Conservation (phyloP, 148 eudicot genomes). For the Cornus suecica region DNA sequence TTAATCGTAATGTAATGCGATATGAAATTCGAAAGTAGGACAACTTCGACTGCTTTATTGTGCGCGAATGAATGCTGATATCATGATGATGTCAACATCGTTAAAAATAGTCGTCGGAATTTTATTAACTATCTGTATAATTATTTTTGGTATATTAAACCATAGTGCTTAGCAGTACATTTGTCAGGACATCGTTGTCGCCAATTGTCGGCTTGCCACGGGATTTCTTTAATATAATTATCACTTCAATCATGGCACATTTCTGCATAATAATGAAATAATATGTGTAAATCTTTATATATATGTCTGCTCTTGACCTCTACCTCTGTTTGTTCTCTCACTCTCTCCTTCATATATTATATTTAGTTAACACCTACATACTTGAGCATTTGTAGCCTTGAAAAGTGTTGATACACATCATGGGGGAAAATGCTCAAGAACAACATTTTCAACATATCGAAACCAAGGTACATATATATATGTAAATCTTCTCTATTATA, state of each 20-base stretch:
- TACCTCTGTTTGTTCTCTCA: not conserved
- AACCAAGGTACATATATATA: constrained; percentile 20
- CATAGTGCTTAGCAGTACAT: too few relatives aligned
- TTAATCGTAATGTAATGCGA: too few relatives aligned
- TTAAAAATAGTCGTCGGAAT: too few relatives aligned
- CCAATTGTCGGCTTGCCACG: constrained; percentile 16
- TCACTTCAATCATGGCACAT: not conserved
- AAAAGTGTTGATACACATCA: constrained; percentile 5
- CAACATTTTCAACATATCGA: constrained; percentile 21
- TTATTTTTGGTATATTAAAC: too few relatives aligned
- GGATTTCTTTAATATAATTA: not conserved
- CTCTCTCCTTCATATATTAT: not conserved
- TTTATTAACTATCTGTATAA: too few relatives aligned
- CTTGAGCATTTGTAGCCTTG: not conserved
- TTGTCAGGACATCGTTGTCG: not conserved
- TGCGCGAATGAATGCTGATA: too few relatives aligned
- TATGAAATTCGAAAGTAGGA: too few relatives aligned
- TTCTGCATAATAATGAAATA: constrained; percentile 1
- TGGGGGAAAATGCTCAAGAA: constrained; percentile 31
- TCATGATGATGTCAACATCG: too few relatives aligned
- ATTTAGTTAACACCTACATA: not conserved
- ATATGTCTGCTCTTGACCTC: constrained; percentile 7
- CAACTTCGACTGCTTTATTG: too few relatives aligned
- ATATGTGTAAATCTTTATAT: not conserved
- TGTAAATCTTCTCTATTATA: not conserved